These are phyloP conservation scores for Filosporella fistucella DNA, from an alignment of 495 filamentous ascomycete species.

Conservation along the genomic window DNA sequence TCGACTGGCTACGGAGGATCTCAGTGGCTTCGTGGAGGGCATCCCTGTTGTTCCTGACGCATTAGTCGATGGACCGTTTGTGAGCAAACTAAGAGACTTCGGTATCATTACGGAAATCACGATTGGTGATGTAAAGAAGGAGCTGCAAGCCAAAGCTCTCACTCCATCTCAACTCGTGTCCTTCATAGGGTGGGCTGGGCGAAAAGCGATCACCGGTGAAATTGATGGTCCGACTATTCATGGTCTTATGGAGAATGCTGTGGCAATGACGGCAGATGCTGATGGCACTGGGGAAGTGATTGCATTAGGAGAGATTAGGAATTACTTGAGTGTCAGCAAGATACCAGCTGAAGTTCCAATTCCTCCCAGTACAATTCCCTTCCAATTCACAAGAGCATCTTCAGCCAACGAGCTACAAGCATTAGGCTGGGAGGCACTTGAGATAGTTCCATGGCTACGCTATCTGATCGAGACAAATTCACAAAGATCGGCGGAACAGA, in stretches of 20 bases:
- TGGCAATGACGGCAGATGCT: conserved; percentile 69
- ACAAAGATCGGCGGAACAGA: conserved; percentile 38
- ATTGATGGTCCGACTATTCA: conserved; percentile 59
- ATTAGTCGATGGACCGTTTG: conserved; percentile 63
- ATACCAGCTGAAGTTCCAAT: conserved; percentile 81
- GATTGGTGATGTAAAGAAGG: conserved; percentile 75
- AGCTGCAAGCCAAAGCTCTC: conserved; percentile 73
- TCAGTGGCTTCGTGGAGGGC: conserved; percentile 80
- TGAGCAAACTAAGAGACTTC: conserved; percentile 71
- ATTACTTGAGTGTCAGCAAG: conserved; percentile 66
- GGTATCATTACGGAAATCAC: conserved; percentile 81
- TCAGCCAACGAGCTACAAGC: conserved; percentile 55
- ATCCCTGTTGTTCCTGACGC: conserved; percentile 81
- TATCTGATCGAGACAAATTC: conserved; percentile 65
- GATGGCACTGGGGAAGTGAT: conserved; percentile 61
- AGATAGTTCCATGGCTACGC: conserved; percentile 75
- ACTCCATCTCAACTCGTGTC: conserved; percentile 66
- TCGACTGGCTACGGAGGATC: conserved; percentile 72
- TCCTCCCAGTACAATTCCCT: conserved; percentile 78
- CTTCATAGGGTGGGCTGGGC: conserved; percentile 78
- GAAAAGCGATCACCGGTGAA: conserved; percentile 60
- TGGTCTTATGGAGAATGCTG: conserved; percentile 70
- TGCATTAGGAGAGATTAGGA: conserved; percentile 65
- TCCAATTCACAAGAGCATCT: conserved; percentile 56
- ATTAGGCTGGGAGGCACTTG: conserved; percentile 78